phyloP scores from a whole-genome alignment of 805 yeast genomes.

The Candida koratica region DNA sequence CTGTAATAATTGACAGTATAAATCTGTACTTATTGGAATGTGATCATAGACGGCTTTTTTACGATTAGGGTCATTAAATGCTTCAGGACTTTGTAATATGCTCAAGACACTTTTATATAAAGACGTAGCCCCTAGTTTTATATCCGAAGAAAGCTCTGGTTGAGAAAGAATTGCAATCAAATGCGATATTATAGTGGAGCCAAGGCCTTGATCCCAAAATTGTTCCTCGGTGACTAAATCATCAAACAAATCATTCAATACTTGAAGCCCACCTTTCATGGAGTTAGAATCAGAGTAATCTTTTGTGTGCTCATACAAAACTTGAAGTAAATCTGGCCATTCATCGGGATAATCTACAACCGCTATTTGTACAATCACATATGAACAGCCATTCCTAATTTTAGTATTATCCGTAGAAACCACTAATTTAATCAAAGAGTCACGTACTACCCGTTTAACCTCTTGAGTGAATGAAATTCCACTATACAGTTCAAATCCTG shows the following conservation, averaged over 20 bases:
- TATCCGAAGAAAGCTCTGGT: constrained; percentile 35
- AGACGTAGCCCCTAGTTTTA: constrained; percentile 37
- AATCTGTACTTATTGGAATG: constrained; percentile 15
- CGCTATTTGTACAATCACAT: constrained; percentile 78
- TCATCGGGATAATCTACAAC: constrained; percentile 92
- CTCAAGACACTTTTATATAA: constrained; percentile 51
- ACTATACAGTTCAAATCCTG: constrained; percentile 69
- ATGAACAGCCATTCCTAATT: constrained; percentile 62
- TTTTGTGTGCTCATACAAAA: constrained; percentile 42
- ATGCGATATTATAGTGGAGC: constrained; percentile 49
- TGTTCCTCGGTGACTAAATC: constrained; percentile 84
- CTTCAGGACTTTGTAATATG: constrained; percentile 51
- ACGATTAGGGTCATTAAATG: constrained; percentile 36
- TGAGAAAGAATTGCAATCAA: constrained; percentile 35
- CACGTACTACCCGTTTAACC: constrained; percentile 50
- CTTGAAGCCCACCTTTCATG: constrained; percentile 52
- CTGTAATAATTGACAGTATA: constrained; percentile 19
- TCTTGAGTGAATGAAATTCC: constrained; percentile 61
- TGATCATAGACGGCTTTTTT: constrained; percentile 30
- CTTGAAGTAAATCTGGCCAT: constrained; percentile 72
- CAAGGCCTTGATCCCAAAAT: constrained; percentile 74
- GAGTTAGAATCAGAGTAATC: constrained; percentile 26
- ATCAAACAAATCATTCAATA: constrained; percentile 74
- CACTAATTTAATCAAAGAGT: constrained; percentile 46
- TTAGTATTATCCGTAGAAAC: constrained; percentile 47